Percentiles rank a stretch among this genome's conserved stretches.
These are phyloP conservation scores for Russula sp. DNA, from an alignment of 768 basidiomycete species.

Conservation along the genomic window DNA sequence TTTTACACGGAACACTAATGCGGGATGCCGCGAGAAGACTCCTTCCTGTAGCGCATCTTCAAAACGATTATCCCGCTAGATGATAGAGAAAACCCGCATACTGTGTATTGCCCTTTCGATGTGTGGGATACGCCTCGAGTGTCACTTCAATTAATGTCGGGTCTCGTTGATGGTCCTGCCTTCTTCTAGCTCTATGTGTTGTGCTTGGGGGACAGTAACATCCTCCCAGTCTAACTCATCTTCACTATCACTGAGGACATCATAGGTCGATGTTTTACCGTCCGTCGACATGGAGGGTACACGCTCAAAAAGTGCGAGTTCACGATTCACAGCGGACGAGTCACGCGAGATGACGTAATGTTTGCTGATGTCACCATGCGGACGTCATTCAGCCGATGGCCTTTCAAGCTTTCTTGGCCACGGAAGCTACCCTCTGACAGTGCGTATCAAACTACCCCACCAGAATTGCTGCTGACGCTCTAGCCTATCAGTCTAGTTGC, in stretches of 20 bases:
- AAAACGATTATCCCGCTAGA: background rate
- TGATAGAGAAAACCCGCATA: constrained; percentile 38
- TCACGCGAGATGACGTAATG: no score
- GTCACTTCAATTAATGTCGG: constrained; percentile 72
- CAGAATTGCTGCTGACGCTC: no score
- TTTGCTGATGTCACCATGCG: no score
- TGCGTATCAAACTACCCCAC: no score
- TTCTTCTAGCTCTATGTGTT: constrained; percentile 12
- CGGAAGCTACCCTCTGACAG: no score
- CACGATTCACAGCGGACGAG: no score
- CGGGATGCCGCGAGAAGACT: constrained; percentile 39
- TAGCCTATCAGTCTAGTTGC: no score
- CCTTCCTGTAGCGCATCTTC: constrained; percentile 40
- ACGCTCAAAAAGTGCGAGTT: constrained; percentile 7
- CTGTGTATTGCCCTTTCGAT: constrained; percentile 44
- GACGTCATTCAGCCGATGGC: no score
- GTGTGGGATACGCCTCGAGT: constrained; percentile 48
- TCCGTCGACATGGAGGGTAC: constrained; percentile 17
- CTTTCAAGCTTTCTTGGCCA: no score
- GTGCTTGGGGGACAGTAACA: constrained; percentile 22
- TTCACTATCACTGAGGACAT: constrained; percentile 18
- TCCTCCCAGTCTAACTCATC: constrained; percentile 32
- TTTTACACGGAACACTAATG: constrained; percentile 32
- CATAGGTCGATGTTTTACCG: background rate
- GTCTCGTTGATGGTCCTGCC: constrained; percentile 36